phyloP scores from a whole-genome alignment of 2,329 filamentous ascomycete species.

The Calonectria naviculata region DNA sequence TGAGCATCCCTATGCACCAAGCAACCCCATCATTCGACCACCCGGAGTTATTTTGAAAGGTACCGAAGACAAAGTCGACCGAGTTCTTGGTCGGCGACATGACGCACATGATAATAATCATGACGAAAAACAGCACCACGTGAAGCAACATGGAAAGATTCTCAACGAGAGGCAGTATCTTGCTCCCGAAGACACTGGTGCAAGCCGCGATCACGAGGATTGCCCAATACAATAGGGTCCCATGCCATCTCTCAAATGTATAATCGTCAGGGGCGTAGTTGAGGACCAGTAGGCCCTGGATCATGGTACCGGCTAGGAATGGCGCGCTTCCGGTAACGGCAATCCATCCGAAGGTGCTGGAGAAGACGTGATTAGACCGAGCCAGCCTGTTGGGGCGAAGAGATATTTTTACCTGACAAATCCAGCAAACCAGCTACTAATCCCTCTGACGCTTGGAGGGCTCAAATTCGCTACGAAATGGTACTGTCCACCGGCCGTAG shows the following conservation, averaged over 20 bases:
- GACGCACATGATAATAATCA: slow-evolving; percentile 22
- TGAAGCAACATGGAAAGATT: slow-evolving; percentile 26
- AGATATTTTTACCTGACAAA: slow-evolving; percentile 24
- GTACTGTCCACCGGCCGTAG: slow-evolving; percentile 31
- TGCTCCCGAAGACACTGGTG: slow-evolving; percentile 26
- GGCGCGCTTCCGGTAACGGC: slow-evolving; percentile 25
- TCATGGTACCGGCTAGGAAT: slow-evolving; percentile 29
- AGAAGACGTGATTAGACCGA: not conserved
- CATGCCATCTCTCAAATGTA: slow-evolving; percentile 29
- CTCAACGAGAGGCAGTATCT: slow-evolving; percentile 24
- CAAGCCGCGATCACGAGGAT: slow-evolving; percentile 5
- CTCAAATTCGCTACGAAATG: slow-evolving; percentile 28
- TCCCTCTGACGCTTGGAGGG: not conserved
- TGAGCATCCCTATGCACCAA: slow-evolving; percentile 32
- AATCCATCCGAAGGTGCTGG: slow-evolving; percentile 29
- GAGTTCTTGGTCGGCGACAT: slow-evolving; percentile 25
- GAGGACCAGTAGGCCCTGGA: slow-evolving; percentile 29
- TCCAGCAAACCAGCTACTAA: slow-evolving; percentile 28
- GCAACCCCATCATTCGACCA: slow-evolving; percentile 27
- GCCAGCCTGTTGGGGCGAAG: not conserved
- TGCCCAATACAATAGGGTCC: slow-evolving; percentile 30
- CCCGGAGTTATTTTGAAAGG: slow-evolving; percentile 32
- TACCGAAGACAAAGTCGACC: slow-evolving; percentile 22
- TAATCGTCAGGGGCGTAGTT: slow-evolving; percentile 27
- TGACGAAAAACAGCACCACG: slow-evolving; percentile 19